A percentile compares a stretch with the other conserved stretches of the same genome.
Evolutionary conservation across 805 yeast species (phyloP).

Genomic region (Millerozyma miso): DNA sequence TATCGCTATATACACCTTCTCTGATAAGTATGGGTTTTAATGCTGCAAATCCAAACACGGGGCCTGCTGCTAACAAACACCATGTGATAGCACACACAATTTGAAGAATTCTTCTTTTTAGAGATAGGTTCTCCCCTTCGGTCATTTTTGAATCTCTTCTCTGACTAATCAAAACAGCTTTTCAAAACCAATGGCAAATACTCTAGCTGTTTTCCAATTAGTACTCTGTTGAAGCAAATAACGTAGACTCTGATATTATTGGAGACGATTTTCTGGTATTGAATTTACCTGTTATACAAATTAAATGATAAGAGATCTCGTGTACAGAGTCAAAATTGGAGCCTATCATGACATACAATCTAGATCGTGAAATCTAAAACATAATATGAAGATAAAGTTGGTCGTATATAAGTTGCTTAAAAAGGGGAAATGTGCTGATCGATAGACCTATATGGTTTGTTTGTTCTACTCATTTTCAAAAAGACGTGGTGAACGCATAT

Average conservation of each 20-base stretch:
- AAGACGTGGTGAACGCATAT: slow-evolving; percentile 37
- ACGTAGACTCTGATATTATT: too few relatives aligned
- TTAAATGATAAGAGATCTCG: background rate
- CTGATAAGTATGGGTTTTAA: slow-evolving; percentile 73
- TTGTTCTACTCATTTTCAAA: slow-evolving; percentile 22
- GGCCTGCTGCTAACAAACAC: slow-evolving; percentile 92
- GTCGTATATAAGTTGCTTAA: slow-evolving; percentile 8
- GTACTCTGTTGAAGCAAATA: too few relatives aligned
- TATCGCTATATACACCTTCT: slow-evolving; percentile 70
- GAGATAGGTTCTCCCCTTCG: slow-evolving; percentile 9
- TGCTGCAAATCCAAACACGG: slow-evolving; percentile 94
- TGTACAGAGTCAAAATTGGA: background rate
- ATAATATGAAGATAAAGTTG: background rate
- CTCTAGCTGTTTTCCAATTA: too few relatives aligned
- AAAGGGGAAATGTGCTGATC: slow-evolving; percentile 36
- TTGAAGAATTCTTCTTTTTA: slow-evolving; percentile 43
- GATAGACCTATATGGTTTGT: slow-evolving; percentile 29
- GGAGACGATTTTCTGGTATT: too few relatives aligned
- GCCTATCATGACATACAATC: too few relatives aligned
- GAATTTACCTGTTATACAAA: too few relatives aligned
- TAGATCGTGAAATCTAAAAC: too few relatives aligned
- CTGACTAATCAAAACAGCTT: too few relatives aligned
- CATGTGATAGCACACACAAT: slow-evolving; percentile 71
- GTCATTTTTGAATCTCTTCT: slow-evolving; percentile 2
- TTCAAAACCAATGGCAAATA: too few relatives aligned